A percentile compares a stretch with the other conserved stretches of the same genome.
These are phyloP conservation scores for Rubus idaeus DNA, from an alignment of 306 rosid species.

Conservation along the genomic window DNA sequence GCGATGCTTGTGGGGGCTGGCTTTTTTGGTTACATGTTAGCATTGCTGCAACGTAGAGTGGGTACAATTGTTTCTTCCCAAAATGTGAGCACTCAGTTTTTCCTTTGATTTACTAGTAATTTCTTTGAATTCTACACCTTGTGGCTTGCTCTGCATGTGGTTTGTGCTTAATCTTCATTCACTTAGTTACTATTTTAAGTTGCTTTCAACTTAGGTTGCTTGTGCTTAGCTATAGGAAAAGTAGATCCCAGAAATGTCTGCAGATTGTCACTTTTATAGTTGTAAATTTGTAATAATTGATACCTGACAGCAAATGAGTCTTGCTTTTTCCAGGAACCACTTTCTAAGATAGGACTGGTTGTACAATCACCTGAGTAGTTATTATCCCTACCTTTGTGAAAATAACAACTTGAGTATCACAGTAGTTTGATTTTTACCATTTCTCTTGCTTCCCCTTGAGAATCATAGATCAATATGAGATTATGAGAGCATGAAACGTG, in stretches of 20 bases:
- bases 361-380: not conserved
- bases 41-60: conserved; percentile 77
- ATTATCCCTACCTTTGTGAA: not conserved
- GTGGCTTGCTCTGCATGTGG: not conserved
- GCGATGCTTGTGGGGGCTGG: conserved; percentile 81
- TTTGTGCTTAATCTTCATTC: not conserved
- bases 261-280: not conserved
- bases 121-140: conserved; percentile 23
- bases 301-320: not conserved
- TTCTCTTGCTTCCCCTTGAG: not conserved
- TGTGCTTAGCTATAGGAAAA: conserved; percentile 9
- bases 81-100: conserved; percentile 52
- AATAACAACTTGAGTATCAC: conserved; percentile 11
- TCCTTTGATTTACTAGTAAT: conserved; percentile 12
- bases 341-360: not conserved
- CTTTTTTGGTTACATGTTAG: conserved; percentile 90
- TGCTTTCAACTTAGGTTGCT: not conserved
- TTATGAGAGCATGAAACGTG: not conserved
- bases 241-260: conserved; percentile 16
- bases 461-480: not conserved
- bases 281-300: not conserved
- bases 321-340: not conserved
- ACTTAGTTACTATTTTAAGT: not conserved
- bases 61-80: conserved; percentile 61
- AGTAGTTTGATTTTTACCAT: not conserved